Percentiles rank a stretch among this genome's conserved stretches.
These are phyloP conservation scores for Pythium monospermum DNA, from an alignment of 352 stramenopile species.

Conservation along the genomic window DNA sequence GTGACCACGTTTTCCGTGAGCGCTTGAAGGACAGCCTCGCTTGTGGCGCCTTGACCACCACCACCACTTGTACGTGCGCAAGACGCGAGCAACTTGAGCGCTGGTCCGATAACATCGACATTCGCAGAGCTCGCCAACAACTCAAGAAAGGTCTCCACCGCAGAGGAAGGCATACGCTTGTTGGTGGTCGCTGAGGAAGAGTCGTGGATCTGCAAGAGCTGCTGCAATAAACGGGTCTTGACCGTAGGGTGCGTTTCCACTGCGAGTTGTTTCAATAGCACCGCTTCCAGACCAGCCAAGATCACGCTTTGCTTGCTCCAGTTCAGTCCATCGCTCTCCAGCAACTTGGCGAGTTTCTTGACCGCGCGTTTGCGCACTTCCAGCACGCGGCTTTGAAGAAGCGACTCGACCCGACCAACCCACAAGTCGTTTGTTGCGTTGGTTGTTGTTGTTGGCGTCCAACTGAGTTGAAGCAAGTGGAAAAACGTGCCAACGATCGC, in stretches of 20 bases:
- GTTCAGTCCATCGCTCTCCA: conserved; percentile 1
- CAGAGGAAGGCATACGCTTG: conserved; percentile 12
- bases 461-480: conserved; percentile 6
- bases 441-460: conserved; percentile 1
- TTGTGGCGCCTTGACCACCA: conserved; percentile 13
- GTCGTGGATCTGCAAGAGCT: conserved; percentile 40
- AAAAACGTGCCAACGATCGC: conserved; percentile 22
- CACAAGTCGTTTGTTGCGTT: conserved; percentile 12
- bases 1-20: conserved; percentile 36
- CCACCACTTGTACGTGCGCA: too few species aligned
- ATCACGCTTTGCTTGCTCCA: conserved; percentile 7
- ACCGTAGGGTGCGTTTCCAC: conserved; percentile 69
- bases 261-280: conserved; percentile 44
- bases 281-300: conserved; percentile 23
- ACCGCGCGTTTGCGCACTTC: conserved; percentile 58
- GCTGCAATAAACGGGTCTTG: conserved; percentile 41
- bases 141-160: conserved; percentile 2
- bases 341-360: conserved; percentile 44
- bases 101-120: conserved; percentile 41
- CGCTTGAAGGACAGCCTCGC: conserved; percentile 8
- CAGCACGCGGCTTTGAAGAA: conserved; percentile 41
- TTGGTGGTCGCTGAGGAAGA: conserved; percentile 14
- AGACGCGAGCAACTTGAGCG: conserved; percentile 56
- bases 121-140: conserved; percentile 43
- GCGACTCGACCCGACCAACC: conserved; percentile 13